These are phyloP conservation scores for Ogataea thermomethanolica DNA, from an alignment of 805 yeast genomes.

Conservation along the genomic window DNA sequence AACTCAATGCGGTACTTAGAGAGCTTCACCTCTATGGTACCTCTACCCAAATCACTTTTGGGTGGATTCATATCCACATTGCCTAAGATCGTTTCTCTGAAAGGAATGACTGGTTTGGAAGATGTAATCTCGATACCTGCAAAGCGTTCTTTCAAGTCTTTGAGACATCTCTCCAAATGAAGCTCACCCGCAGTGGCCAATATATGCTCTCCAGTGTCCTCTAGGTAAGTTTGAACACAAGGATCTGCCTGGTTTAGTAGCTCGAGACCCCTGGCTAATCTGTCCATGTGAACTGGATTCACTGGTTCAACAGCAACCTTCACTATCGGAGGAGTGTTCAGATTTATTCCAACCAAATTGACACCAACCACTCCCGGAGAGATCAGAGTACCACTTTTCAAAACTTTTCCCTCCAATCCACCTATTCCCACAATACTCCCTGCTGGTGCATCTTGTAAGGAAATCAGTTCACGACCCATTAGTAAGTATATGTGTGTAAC, in stretches of 20 bases:
- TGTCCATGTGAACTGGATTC: slow-evolving; percentile 74
- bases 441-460: slow-evolving; percentile 79
- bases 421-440: slow-evolving; percentile 95
- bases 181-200: slow-evolving; percentile 95
- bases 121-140: slow-evolving; percentile 85
- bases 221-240: slow-evolving; percentile 80
- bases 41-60: slow-evolving; percentile 46
- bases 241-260: slow-evolving; percentile 88
- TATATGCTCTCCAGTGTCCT: slow-evolving; percentile 90
- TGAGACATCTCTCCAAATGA: slow-evolving; percentile 90
- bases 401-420: slow-evolving; percentile 76
- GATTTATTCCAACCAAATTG: slow-evolving; percentile 72
- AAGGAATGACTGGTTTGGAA: slow-evolving; percentile 93
- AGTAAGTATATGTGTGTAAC: slow-evolving; percentile 71
- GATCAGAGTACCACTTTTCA: slow-evolving; percentile 84
- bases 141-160: slow-evolving; percentile 85
- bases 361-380: slow-evolving; percentile 57
- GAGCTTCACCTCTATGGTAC: slow-evolving; percentile 46
- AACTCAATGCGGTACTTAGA: slow-evolving; percentile 45
- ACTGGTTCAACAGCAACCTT: slow-evolving; percentile 95
- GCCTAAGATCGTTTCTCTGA: slow-evolving; percentile 72
- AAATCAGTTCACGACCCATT: slow-evolving; percentile 89
- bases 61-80: slow-evolving; percentile 47
- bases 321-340: slow-evolving; percentile 85
- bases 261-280: slow-evolving; percentile 73